Evolutionary conservation across 768 basidiomycete genomes (phyloP), one percentile per base, ranked within the genome.

Genomic region (Boletus rufocinnamomeus): DNA sequence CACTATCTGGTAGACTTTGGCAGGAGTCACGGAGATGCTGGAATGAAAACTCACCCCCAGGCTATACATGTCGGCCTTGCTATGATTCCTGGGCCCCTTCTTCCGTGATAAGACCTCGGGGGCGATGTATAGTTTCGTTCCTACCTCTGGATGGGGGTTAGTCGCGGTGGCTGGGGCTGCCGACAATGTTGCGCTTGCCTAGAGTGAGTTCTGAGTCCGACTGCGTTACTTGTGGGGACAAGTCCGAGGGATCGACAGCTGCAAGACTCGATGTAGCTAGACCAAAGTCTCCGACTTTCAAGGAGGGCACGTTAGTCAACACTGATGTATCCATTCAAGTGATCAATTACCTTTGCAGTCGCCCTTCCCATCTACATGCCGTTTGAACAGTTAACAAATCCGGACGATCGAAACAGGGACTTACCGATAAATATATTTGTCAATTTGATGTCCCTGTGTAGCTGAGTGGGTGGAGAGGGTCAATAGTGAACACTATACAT

Each of bases 1-100:
- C 16, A 97, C 95, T 63, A 98, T 87, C 92, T 95, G 60, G 23
- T 27, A 37, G 58, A 40, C 28, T 45, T 59, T 13, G 5, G 44
- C 54, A 21, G 40, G n/a, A 11, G 23, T 16, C 17, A 54, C 19
- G 14, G 17, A 23, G 13, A 10, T 9, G 7, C 3, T 16, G 4
- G n/a, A 52, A 43, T 37, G 21, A 14, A 50, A 34, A 78, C 86
- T 52, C 69, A 93, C 93, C 25, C 95, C 95, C 11, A 96, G 82
- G 71, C 93, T 94, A 69, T 95, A 98, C 82, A 98, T 88, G 66
- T 98, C 95, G 0, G 93, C 95, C 67, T 95, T 96, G 37, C 79
- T 84, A 63, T 93, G 91, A 67, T 92, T 89, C 50, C 85, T 79
- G n/a, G 86, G 85, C 0, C 84, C 76, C 47, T 78, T 81, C 64